Evolutionary conservation across 305 asterid genomes (phyloP), one percentile per base, ranked within the genome.

Genomic region (Withania somnifera): DNA sequence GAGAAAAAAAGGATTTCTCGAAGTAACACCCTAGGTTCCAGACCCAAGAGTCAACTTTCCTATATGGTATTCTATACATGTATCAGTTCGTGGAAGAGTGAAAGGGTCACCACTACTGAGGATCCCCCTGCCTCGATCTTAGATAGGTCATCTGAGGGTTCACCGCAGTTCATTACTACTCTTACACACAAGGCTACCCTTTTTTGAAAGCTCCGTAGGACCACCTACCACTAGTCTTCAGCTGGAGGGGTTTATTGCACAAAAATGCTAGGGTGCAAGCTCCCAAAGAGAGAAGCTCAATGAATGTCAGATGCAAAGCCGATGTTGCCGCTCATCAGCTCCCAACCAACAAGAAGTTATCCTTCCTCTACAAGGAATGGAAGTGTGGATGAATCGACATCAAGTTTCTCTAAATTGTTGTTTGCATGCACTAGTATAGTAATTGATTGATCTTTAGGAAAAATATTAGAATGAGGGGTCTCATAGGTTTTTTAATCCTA

Each of bases 261-360:
- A 57, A 57, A 22, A 54, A 19, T 2, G 32, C 0, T 0, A 0
- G 7, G 64, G 34, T 2, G 1, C 8, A 57, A 0, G 34, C 8
- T 9, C 1, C 8, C 3, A 0, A 57, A 20, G 7, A 20, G 14
- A 54, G 61, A 19, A 54, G 28, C 61, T 13, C 28, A 19, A 19
- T 2, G 0, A 54, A 7, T 54, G 28, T 54, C 28, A 54, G 3
- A 53, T 53, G 58, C 58, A 53, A 53, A 53, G 11, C 58, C 58
- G 77, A 64, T 11, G 13, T 77, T 81, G 30, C 66, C 47, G 50
- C 80, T 75, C 86, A 80, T 80, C n/a, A 56, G 4, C 82, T 83
- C 82, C 78, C 77, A 56, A 4, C 11, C 10, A 2, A 3, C 10
- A 40, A 40, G 22, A 0, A 6, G 20, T 51, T 51, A 51, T 19